These are phyloP conservation scores for Cytospora mali DNA, from an alignment of 2,329 filamentous ascomycete species.

Conservation along the genomic window DNA sequence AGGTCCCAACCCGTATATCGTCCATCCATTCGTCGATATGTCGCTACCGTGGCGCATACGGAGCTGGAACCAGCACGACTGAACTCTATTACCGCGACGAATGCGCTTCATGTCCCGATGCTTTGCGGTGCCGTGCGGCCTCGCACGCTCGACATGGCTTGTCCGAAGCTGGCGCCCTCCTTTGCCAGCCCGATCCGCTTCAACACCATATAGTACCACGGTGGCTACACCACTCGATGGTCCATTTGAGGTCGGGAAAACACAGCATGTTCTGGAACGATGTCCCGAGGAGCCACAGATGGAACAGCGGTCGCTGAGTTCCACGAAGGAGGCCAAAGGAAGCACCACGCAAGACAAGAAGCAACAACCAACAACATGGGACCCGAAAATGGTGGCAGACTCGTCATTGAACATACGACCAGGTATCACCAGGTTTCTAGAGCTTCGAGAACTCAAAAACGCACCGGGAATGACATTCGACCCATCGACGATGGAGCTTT, in stretches of 20 bases:
- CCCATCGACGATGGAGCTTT: neutral
- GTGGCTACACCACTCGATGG: neutral
- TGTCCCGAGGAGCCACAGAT: neutral
- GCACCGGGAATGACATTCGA: slow-evolving; percentile 3
- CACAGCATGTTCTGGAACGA: neutral
- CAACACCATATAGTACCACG: neutral
- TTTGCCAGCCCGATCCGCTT: neutral
- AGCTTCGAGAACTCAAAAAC: neutral
- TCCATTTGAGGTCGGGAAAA: neutral
- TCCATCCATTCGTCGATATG: neutral
- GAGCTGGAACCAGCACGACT: neutral
- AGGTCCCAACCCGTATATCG: neutral
- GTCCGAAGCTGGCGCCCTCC: neutral
- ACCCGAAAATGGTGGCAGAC: neutral
- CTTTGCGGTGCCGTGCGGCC: neutral
- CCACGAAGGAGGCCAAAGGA: neutral
- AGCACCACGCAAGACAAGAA: neutral
- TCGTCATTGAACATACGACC: neutral
- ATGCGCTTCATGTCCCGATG: neutral
- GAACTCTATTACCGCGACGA: neutral
- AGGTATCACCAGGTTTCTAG: neutral
- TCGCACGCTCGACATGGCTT: neutral
- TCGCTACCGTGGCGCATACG: neutral
- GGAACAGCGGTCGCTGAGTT: neutral
- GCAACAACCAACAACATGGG: neutral